phyloP scores from a whole-genome alignment of 345 rosid species.

The Aquilaria malaccensis region DNA sequence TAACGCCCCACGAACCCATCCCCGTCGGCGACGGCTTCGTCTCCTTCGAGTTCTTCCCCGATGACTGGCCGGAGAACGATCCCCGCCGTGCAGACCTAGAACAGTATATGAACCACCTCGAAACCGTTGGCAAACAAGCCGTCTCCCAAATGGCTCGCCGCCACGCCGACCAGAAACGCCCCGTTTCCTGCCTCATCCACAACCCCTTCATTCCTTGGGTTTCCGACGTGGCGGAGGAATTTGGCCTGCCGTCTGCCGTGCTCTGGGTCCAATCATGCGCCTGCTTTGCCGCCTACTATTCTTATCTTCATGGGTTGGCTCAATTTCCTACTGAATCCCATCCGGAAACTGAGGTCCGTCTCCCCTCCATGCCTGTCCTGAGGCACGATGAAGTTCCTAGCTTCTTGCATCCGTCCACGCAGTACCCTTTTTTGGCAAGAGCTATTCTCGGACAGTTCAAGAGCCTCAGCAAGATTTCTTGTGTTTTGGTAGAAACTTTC shows the following conservation, averaged over 20 bases:
- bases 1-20: constrained; percentile 30
- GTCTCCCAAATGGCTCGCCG: constrained; percentile 39
- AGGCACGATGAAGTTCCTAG: constrained; percentile 78
- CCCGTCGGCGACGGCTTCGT: constrained; percentile 62
- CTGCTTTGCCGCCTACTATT: constrained; percentile 60
- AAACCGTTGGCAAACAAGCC: constrained; percentile 35
- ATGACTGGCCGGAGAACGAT: constrained; percentile 52
- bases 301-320: constrained; percentile 39
- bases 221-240: constrained; percentile 58
- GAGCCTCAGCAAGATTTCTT: constrained; percentile 57
- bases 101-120: constrained; percentile 40
- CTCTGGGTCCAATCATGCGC: constrained; percentile 96
- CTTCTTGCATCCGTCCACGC: constrained; percentile 57
- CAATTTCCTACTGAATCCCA: constrained; percentile 50
- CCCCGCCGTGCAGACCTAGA: constrained; percentile 30
- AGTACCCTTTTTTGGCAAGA: constrained; percentile 31
- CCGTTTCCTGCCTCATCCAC: constrained; percentile 71
- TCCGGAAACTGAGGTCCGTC: constrained; percentile 49
- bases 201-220: constrained; percentile 91
- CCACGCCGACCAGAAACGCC: constrained; percentile 45
- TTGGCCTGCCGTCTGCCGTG: constrained; percentile 73
- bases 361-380: constrained; percentile 65
- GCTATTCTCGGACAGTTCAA: constrained; percentile 54
- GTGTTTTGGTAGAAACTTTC: constrained; percentile 68
- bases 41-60: constrained; percentile 65